These are phyloP conservation scores for Aspergillus sp. DNA, from an alignment of 2,329 filamentous ascomycete species.

Conservation along the genomic window DNA sequence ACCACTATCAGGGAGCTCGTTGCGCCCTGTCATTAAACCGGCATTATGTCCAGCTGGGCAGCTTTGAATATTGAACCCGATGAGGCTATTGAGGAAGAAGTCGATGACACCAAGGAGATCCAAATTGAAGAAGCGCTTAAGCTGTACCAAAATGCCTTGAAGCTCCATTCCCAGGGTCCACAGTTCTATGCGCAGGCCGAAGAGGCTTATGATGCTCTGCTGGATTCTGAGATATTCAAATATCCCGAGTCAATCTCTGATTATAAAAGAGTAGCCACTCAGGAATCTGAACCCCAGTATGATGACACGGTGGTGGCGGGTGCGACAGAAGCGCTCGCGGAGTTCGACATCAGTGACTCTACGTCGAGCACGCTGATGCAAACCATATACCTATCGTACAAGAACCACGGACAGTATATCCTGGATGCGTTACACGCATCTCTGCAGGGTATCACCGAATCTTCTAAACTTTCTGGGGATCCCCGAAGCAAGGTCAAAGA, in stretches of 20 bases:
- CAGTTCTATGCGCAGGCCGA: slow-evolving; percentile 72
- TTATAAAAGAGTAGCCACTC: slow-evolving; percentile 68
- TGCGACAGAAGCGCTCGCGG: slow-evolving; percentile 40
- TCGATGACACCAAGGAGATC: slow-evolving; percentile 93
- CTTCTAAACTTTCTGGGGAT: slow-evolving; percentile 19
- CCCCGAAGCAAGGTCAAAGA: slow-evolving; percentile 30
- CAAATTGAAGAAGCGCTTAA: slow-evolving; percentile 97
- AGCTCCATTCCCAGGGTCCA: slow-evolving; percentile 85
- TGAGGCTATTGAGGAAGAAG: slow-evolving; percentile 83
- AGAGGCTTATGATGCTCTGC: slow-evolving; percentile 79
- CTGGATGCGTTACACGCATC: slow-evolving; percentile 70
- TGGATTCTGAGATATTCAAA: slow-evolving; percentile 89
- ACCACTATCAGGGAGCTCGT: slow-evolving; percentile 17
- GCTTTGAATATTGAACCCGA: slow-evolving; percentile 94
- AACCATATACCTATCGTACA: slow-evolving; percentile 89
- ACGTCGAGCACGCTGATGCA: slow-evolving; percentile 81
- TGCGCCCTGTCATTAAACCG: slow-evolving; percentile 16
- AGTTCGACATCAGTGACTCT: slow-evolving; percentile 67
- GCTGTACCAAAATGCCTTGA: slow-evolving; percentile 86
- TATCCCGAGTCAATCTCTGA: slow-evolving; percentile 86
- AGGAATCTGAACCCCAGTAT: slow-evolving; percentile 46
- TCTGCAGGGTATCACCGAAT: slow-evolving; percentile 28
- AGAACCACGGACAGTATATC: slow-evolving; percentile 90
- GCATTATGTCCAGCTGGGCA: slow-evolving; percentile 65
- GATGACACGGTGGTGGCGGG: slow-evolving; percentile 25